A percentile compares a stretch with the other conserved stretches of the same genome.
These are phyloP conservation scores for Mariannaea elegans DNA, from an alignment of 2,329 filamentous ascomycete genomes.

Conservation along the genomic window DNA sequence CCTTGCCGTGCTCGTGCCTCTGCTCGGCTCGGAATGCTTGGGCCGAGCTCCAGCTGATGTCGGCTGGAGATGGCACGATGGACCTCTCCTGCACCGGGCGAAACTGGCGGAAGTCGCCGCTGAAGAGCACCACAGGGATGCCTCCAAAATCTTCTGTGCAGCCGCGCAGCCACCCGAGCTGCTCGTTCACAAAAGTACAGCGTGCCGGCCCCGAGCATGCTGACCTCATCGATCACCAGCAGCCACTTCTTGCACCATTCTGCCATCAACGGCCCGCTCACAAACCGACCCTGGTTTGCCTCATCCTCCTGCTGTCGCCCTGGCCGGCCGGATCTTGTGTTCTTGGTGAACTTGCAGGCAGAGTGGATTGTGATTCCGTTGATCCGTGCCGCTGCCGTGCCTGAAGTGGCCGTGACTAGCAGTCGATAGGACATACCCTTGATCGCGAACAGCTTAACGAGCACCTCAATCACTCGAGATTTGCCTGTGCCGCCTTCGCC, in stretches of 20 bases:
- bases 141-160: neutral
- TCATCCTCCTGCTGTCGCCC: neutral
- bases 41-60: too few relatives aligned
- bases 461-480: constrained; percentile 16
- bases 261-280: too few relatives aligned
- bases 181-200: neutral
- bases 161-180: neutral
- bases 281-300: too few relatives aligned
- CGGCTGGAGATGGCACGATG: too few relatives aligned
- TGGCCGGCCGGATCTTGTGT: neutral
- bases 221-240: constrained; percentile 1
- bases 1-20: too few relatives aligned
- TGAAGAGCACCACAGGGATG: neutral
- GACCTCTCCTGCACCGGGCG: neutral
- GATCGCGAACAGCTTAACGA: constrained; percentile 5
- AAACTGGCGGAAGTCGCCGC: neutral
- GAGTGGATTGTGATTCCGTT: neutral
- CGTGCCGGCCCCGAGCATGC: neutral
- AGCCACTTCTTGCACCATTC: neutral
- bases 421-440: constrained; percentile 2
- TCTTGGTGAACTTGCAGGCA: neutral
- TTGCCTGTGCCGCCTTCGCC: constrained; percentile 21
- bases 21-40: too few relatives aligned
- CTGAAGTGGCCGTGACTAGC: constrained; percentile 10
- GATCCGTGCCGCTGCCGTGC: neutral